A percentile compares a stretch with the other conserved stretches of the same genome.
phyloP scores from a whole-genome alignment of 2,329 filamentous ascomycete genomes.

The Zymoseptoria passerinii region DNA sequence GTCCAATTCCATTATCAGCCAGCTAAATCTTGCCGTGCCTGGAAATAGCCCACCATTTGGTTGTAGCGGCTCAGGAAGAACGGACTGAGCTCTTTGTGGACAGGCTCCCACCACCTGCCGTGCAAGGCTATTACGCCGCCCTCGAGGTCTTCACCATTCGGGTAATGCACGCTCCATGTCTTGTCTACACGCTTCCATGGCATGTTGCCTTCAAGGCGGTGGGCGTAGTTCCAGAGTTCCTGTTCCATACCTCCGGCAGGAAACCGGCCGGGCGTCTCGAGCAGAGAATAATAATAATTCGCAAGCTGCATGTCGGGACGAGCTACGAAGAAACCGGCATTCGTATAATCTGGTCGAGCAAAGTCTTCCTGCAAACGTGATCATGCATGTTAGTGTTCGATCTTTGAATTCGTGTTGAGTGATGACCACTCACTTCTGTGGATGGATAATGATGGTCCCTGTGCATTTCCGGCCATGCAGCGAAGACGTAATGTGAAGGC shows the following conservation, averaged over 20 bases:
- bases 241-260: conserved; percentile 29
- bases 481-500: conserved; percentile 26
- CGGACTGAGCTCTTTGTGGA: too few species aligned
- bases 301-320: conserved; percentile 22
- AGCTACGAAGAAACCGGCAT: conserved; percentile 32
- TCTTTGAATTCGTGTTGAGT: conserved; percentile 1
- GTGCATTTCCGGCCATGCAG: conserved; percentile 25
- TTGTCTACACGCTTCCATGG: conserved; percentile 32
- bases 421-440: conserved; percentile 22
- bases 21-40: too few species aligned
- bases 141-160: conserved; percentile 30
- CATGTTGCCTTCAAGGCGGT: conserved; percentile 31
- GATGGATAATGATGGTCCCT: conserved; percentile 29
- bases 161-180: conserved; percentile 34
- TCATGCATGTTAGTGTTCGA: too few species aligned
- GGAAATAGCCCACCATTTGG: too few species aligned
- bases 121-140: conserved; percentile 32
- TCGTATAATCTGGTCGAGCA: conserved; percentile 19
- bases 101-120: conserved; percentile 21
- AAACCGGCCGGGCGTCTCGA: conserved; percentile 27
- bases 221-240: conserved; percentile 31
- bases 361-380: too few species aligned
- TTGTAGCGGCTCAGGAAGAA: too few species aligned
- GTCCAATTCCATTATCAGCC: too few species aligned
- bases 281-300: conserved; percentile 25